Percentiles rank a stretch among this genome's conserved stretches.
These are phyloP conservation scores for Aspergillus ochraceoroseus DNA, from an alignment of 2,329 filamentous ascomycete genomes.

Conservation along the genomic window DNA sequence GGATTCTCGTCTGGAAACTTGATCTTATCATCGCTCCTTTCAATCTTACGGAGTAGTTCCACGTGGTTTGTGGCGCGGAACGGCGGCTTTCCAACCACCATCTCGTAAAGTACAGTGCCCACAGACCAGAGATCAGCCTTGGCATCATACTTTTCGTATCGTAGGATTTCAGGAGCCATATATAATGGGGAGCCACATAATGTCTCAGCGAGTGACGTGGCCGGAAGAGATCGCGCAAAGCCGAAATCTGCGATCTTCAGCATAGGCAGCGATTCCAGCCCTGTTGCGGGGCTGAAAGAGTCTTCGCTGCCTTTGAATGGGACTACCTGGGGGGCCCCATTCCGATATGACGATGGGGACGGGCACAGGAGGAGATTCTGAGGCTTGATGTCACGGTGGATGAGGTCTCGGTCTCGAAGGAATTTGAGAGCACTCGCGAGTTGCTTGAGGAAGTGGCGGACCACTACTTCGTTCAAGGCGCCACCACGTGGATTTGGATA, in stretches of 20 bases:
- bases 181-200: conserved; percentile 94
- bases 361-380: conserved; percentile 92
- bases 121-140: conserved; percentile 98
- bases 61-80: conserved; percentile 93
- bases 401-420: conserved; percentile 74
- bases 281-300: conserved; percentile 73
- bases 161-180: conserved; percentile 96
- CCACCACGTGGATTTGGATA: conserved; percentile 79
- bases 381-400: conserved; percentile 95
- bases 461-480: conserved; percentile 93
- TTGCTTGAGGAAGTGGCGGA: conserved; percentile 93
- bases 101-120: conserved; percentile 90
- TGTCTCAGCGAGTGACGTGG: conserved; percentile 88
- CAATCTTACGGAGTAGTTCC: conserved; percentile 86
- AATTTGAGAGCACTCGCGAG: conserved; percentile 88
- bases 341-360: conserved; percentile 64
- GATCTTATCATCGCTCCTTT: conserved; percentile 79
- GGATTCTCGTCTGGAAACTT: conserved; percentile 69
- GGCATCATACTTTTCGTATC: conserved; percentile 95
- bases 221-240: conserved; percentile 88
- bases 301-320: conserved; percentile 75
- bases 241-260: conserved; percentile 97
- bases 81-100: conserved; percentile 84
- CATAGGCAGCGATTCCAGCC: conserved; percentile 82
- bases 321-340: conserved; percentile 56